Evolutionary conservation across 495 filamentous ascomycete species (phyloP).

Genomic region (Aspergillus affinis): DNA sequence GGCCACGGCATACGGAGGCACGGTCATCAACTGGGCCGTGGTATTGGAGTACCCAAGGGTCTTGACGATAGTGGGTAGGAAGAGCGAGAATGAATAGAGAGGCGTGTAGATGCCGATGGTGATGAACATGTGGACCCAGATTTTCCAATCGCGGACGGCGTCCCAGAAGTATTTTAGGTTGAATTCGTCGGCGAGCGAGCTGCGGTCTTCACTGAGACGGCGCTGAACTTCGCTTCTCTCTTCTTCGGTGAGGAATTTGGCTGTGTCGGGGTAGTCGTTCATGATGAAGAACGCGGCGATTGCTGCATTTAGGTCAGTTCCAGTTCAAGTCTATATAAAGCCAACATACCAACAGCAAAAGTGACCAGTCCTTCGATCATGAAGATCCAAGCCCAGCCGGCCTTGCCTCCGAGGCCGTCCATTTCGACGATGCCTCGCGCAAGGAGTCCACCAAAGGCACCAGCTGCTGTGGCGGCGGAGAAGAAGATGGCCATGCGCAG

Average conservation of each 20-base stretch:
- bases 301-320: background rate
- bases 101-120: constrained; percentile 19
- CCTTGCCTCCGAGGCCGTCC: constrained; percentile 8
- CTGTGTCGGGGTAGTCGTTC: constrained; percentile 18
- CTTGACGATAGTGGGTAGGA: constrained; percentile 53
- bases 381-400: constrained; percentile 16
- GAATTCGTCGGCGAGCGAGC: constrained; percentile 14
- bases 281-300: constrained; percentile 14
- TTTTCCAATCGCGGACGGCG: constrained; percentile 17
- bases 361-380: constrained; percentile 17
- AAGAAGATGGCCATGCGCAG: constrained; percentile 20
- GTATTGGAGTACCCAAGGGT: constrained; percentile 47
- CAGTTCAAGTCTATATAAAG: background rate
- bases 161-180: constrained; percentile 17
- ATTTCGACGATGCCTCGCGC: constrained; percentile 15
- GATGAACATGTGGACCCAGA: constrained; percentile 20
- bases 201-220: constrained; percentile 11
- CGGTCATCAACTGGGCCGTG: constrained; percentile 51
- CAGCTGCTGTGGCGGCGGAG: constrained; percentile 14
- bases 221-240: constrained; percentile 10
- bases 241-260: constrained; percentile 13
- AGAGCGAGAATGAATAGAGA: constrained; percentile 42
- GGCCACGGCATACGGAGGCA: constrained; percentile 51
- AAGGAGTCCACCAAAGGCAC: constrained; percentile 16
- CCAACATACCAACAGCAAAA: constrained; percentile 7